Percentiles rank a stretch among this genome's conserved stretches.
These are phyloP conservation scores for baker's yeast (Saccharomyces cerevisiae) DNA, from an alignment of 805 yeast species.

Conservation along the genomic window DNA sequence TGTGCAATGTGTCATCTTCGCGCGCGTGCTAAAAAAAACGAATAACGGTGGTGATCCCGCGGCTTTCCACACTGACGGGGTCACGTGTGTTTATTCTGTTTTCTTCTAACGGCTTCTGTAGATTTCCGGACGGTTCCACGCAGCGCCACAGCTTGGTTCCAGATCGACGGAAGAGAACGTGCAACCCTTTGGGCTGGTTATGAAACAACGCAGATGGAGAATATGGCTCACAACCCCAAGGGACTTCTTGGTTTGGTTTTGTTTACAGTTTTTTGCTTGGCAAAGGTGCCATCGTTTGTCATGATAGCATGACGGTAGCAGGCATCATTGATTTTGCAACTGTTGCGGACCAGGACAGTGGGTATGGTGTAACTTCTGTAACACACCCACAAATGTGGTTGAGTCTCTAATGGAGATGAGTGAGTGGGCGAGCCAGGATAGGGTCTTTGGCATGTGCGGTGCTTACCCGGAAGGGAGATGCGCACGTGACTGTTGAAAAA, in stretches of 20 bases:
- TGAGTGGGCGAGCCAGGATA: too few relatives aligned
- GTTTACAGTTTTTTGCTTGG: neutral
- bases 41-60: neutral
- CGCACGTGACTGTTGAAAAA: neutral
- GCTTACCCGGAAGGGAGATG: neutral
- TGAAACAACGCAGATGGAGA: neutral
- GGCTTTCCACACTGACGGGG: neutral
- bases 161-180: neutral
- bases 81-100: neutral
- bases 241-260: neutral
- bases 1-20: neutral
- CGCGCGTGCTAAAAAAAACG: neutral
- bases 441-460: too few relatives aligned
- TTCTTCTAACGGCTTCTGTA: neutral
- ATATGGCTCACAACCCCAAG: neutral
- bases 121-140: neutral
- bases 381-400: neutral
- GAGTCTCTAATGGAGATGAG: neutral
- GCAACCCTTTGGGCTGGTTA: neutral
- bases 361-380: too few relatives aligned
- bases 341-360: too few relatives aligned
- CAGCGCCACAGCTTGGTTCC: neutral
- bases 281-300: neutral
- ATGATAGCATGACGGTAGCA: neutral
- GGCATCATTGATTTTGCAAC: too few relatives aligned